Evolutionary conservation across 306 rosid genomes (phyloP), one percentile per base, ranked within the genome.

Genomic region (Casuarina glauca): DNA sequence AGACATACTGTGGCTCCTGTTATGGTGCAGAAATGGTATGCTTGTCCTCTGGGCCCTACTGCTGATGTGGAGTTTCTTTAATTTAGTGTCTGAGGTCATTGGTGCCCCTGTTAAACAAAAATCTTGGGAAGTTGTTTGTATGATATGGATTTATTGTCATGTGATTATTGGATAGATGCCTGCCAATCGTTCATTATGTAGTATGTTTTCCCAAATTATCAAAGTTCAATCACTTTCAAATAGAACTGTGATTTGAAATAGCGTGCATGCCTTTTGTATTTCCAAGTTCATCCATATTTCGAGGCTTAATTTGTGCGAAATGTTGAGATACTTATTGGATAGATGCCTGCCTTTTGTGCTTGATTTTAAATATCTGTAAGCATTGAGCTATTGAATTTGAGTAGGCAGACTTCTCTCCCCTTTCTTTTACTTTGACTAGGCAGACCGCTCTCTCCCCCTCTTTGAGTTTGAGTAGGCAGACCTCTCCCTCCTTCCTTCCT

Each of bases 1-100:
- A 96, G 89, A 96, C 99, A 36, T 96, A 96, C 79, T 96, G 99
- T 68, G 99, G 99, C 44, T 96, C 99, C 70, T 96, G 99, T 81
- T 93, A 42, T 79, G 99, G 98, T 80, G 94, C 98, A 77, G 99
- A 96, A 89, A 52, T 74, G 85, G 99, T 93, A 93, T 81, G 90
- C 76, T 20, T 84, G 74, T 35, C 20, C 70, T 6, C 78, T 60
- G 74, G 26, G 6, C 19, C 35, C 17, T 43, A 62, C 12, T 77
- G 62, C 60, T 55, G 4, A 70, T 63, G 32, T 26, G 32, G 32
- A 57, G 3, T 0, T 60, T 48, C 49, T 53, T 42, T 42, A 42
- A 16, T 51, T 39, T 58, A 7, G 19, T 72, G 52, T 39, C 50
- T 73, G 13, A 66, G 35, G 36, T 5, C 68, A n/a, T 73, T 50